Base-by-base conservation (phyloP, 306 rosid genomes). In the Prunus dulcis region DNA sequence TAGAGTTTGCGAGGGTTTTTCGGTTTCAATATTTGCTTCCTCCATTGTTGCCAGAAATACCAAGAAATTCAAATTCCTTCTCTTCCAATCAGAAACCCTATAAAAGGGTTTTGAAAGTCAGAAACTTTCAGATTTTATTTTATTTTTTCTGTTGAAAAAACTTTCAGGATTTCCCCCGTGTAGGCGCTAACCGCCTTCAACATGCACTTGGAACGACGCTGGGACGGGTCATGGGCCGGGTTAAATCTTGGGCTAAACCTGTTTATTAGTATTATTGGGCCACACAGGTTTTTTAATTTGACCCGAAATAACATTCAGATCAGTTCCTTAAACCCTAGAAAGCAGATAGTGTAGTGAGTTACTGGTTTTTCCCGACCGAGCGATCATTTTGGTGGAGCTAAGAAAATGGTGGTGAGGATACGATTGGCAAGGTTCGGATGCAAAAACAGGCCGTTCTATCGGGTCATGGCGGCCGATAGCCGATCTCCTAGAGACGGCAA, bases 401-500 rank as follows among this genome's bases (percentile, higher is more conserved):
- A 25, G 63, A 80, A 69, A 82, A 92, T 92, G 97, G 97, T 91
- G 86, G 97, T 95, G 45, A 82, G 97, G 80, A 75, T 95, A 72
- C 92, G 99, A 43, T 73, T 96, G 67, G 89, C 97, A 12, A 88
- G 98, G 20, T 85, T 91, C 27, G 99, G 97, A 5, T 92, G 97
- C 80, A 89, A 79, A 79, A 92, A 95, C 88, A 89, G 89, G 61
- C 99, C 98, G 2, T 95, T 92, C 73, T 92, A 92, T 71, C 83
- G 99, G 30, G 96, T 95, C 12, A 95, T 91, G 92, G 96, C 96
- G 0, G 97, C 97, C 2, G 93, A 95, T 83, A 91, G 98, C 78
- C 86, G 97, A 68, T 95, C 97, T 62, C 98, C 98, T 0, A 85
- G 99, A 75, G 97, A 92, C 61, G 97, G 97, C 72, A 91, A 91